Conservation (phyloP, 2,329 filamentous ascomycete genomes). For the Pseudogymnoascus sp. region DNA sequence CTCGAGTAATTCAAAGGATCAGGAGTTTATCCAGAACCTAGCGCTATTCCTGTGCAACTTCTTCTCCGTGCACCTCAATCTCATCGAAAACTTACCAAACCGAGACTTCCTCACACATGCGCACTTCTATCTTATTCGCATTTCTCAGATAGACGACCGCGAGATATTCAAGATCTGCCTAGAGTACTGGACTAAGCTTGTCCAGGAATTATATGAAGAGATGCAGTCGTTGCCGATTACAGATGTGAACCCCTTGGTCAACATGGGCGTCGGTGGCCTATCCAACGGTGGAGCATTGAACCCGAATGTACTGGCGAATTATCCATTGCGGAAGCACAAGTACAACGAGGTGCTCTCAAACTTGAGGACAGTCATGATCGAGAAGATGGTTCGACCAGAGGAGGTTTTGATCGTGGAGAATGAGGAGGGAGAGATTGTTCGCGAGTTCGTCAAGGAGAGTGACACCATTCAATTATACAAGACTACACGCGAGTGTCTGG, state of each 20-base stretch:
- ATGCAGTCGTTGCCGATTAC: constrained; percentile 95
- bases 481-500: constrained; percentile 92
- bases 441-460: constrained; percentile 98
- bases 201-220: constrained; percentile 96
- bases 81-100: constrained; percentile 94
- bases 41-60: constrained; percentile 96
- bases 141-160: constrained; percentile 96
- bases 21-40: constrained; percentile 96
- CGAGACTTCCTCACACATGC: constrained; percentile 90
- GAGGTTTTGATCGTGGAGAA: constrained; percentile 99
- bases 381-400: constrained; percentile 98
- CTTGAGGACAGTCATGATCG: constrained; percentile 94
- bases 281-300: constrained; percentile 78
- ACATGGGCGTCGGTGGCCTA: constrained; percentile 62
- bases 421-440: constrained; percentile 96
- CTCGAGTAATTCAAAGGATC: constrained; percentile 83
- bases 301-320: constrained; percentile 75
- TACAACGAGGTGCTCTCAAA: constrained; percentile 92
- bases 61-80: constrained; percentile 83
- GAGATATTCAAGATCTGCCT: constrained; percentile 99
- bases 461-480: constrained; percentile 99
- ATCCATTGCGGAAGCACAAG: constrained; percentile 94
- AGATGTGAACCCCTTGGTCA: constrained; percentile 83
- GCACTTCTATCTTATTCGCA: constrained; percentile 95
- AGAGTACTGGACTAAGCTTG: constrained; percentile 98